Evolutionary conservation across 2,329 filamentous ascomycete genomes (phyloP).

Genomic region (Akanthomyces lecanii): DNA sequence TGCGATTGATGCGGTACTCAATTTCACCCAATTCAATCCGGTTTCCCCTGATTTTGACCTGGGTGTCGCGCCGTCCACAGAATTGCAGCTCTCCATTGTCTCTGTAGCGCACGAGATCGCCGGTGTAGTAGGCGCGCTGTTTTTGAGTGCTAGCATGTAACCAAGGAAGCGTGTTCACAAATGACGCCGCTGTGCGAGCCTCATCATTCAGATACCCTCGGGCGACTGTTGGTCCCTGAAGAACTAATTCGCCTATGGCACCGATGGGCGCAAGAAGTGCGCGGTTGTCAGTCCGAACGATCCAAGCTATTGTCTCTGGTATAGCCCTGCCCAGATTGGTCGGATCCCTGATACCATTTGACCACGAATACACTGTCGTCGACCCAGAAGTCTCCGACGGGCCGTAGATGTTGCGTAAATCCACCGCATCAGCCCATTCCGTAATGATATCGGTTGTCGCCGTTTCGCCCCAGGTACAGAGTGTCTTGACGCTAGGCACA

Average conservation of each 20-base stretch:
- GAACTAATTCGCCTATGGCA: conserved; percentile 25
- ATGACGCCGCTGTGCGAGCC: not conserved
- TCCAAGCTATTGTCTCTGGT: not conserved
- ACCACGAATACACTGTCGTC: not conserved
- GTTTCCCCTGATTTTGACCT: conserved; percentile 53
- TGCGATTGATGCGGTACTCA: conserved; percentile 5
- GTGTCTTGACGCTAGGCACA: conserved; percentile 9
- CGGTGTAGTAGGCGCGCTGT: conserved; percentile 35
- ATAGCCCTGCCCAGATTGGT: not conserved
- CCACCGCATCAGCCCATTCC: conserved; percentile 24
- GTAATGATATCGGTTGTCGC: conserved; percentile 22
- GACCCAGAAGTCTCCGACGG: conserved; percentile 22
- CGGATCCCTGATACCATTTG: conserved; percentile 16
- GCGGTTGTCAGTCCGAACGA: not conserved
- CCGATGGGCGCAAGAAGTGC: not conserved
- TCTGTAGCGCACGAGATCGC: conserved; percentile 39
- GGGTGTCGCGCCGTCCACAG: conserved; percentile 48
- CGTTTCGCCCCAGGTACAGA: conserved; percentile 8
- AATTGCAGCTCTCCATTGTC: conserved; percentile 36
- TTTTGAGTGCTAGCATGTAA: conserved; percentile 16
- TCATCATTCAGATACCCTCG: conserved; percentile 42
- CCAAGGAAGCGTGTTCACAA: not conserved
- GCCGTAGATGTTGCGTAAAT: conserved; percentile 38
- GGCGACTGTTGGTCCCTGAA: conserved; percentile 42
- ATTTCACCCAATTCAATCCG: conserved; percentile 40